Conservation (phyloP, 1,284 basidiomycete species). For the Phylloporus sp. region DNA sequence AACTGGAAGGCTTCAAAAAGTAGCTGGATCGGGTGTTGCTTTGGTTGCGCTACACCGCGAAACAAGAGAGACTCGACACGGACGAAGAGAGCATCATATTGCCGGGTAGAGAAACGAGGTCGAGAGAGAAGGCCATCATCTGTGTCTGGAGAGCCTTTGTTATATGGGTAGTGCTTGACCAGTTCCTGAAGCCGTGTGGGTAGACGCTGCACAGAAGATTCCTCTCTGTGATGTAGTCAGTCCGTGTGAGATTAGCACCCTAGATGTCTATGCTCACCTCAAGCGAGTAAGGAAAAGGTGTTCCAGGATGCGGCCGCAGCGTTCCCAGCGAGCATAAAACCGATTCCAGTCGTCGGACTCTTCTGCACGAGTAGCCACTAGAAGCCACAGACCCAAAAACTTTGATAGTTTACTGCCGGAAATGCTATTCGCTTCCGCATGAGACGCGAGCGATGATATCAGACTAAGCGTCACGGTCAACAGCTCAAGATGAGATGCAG, state of each 20-base stretch:
- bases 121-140: constrained; percentile 54
- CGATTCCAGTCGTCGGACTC: constrained; percentile 48
- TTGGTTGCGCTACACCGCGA: constrained; percentile 42
- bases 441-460: constrained; percentile 68
- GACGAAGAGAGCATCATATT: constrained; percentile 64
- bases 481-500: constrained; percentile 58
- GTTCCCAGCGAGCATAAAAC: constrained; percentile 78
- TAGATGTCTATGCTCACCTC: constrained; percentile 52
- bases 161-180: constrained; percentile 68
- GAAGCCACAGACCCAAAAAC: constrained; percentile 73
- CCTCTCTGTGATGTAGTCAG: constrained; percentile 50
- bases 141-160: constrained; percentile 40
- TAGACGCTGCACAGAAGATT: constrained; percentile 56
- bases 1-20: constrained; percentile 62
- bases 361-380: constrained; percentile 50
- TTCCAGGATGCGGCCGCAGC: constrained; percentile 67
- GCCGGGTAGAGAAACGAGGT: constrained; percentile 66
- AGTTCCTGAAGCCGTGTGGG: constrained; percentile 73
- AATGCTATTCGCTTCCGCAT: constrained; percentile 68
- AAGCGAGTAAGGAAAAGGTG: constrained; percentile 73
- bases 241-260: not conserved
- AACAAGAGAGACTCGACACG: constrained; percentile 58
- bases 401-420: constrained; percentile 76
- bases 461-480: constrained; percentile 60
- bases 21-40: constrained; percentile 58